Conservation (phyloP, 2,329 filamentous ascomycete species). For the Aspergillus sp. region DNA sequence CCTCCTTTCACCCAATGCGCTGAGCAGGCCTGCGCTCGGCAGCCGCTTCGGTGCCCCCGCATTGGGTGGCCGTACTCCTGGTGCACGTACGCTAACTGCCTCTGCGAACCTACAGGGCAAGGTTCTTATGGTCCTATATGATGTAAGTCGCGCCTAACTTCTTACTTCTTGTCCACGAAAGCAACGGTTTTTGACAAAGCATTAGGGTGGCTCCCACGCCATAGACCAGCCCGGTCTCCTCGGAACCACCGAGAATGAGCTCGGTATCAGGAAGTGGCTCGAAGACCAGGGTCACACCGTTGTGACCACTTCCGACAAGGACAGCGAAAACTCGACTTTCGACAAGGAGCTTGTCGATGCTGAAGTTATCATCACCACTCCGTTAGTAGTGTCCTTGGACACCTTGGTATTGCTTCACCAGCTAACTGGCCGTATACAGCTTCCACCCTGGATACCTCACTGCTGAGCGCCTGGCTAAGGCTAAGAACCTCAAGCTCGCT, state of each 20-base stretch:
- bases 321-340: slow-evolving; percentile 87
- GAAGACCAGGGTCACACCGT: slow-evolving; percentile 96
- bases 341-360: slow-evolving; percentile 95
- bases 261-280: slow-evolving; percentile 95
- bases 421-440: slow-evolving; percentile 47
- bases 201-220: slow-evolving; percentile 75
- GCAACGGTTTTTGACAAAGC: slow-evolving; percentile 11
- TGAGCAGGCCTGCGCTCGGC: slow-evolving; percentile 33
- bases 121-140: slow-evolving; percentile 91
- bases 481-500: slow-evolving; percentile 98
- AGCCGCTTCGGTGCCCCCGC: slow-evolving; percentile 35
- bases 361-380: slow-evolving; percentile 98
- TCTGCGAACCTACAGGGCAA: slow-evolving; percentile 80
- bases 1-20: slow-evolving; percentile 45
- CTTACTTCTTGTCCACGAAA: background rate
- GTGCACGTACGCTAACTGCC: slow-evolving; percentile 63
- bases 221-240: slow-evolving; percentile 83
- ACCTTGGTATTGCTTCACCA: background rate
- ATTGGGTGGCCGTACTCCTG: slow-evolving; percentile 45
- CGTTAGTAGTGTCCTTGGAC: slow-evolving; percentile 55
- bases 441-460: slow-evolving; percentile 99
- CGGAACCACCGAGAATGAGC: slow-evolving; percentile 97
- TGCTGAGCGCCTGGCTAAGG: slow-evolving; percentile 91
- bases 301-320: slow-evolving; percentile 97
- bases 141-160: slow-evolving; percentile 57